These are phyloP conservation scores for Psidium friedrichsthalianum DNA, from an alignment of 345 rosid species.

Conservation along the genomic window DNA sequence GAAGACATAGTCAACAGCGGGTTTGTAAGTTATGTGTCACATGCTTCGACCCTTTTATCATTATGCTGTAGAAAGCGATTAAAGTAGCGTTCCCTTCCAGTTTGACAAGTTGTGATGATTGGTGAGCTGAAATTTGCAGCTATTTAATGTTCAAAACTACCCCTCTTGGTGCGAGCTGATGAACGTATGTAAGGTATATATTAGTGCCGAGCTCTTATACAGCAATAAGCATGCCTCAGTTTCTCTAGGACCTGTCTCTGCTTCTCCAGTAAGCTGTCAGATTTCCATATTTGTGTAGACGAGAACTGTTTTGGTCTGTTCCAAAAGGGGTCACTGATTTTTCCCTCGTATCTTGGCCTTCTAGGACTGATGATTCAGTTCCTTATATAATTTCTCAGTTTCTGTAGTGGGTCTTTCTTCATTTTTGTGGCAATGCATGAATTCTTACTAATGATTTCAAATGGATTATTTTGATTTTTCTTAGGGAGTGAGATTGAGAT, in stretches of 20 bases:
- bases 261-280: not conserved
- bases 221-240: not conserved
- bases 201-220: not conserved
- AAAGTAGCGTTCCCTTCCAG: not conserved
- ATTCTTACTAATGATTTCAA: not conserved
- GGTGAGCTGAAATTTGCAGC: not conserved
- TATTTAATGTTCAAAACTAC: not conserved
- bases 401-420: not conserved
- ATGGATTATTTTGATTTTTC: not conserved
- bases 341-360: not conserved
- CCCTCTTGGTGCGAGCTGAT: not conserved
- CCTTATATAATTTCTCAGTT: not conserved
- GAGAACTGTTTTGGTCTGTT: not conserved
- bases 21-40: too few relatives aligned
- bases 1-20: not conserved
- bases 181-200: not conserved
- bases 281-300: not conserved
- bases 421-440: not conserved
- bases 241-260: not conserved
- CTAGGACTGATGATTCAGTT: not conserved
- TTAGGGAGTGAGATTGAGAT: slow-evolving; percentile 6
- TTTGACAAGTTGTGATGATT: not conserved
- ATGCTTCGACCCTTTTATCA: too few relatives aligned
- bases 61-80: too few relatives aligned
- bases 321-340: not conserved